These are phyloP conservation scores for Wickerhamomyces hampshirensis DNA, from an alignment of 805 yeast genomes.

Conservation along the genomic window DNA sequence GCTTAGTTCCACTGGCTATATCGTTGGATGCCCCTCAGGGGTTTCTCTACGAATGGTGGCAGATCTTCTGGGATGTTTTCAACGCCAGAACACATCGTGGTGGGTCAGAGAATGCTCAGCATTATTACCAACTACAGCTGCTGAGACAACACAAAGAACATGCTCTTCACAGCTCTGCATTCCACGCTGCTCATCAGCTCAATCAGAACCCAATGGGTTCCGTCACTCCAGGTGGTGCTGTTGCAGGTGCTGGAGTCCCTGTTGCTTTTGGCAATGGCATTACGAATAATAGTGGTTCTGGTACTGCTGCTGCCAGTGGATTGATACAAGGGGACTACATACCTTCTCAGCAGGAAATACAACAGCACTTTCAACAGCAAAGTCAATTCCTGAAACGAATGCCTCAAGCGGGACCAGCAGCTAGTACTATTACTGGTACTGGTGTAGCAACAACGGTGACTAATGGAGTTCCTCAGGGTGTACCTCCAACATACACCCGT, in stretches of 20 bases:
- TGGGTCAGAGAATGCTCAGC: conserved; percentile 59
- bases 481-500: conserved; percentile 23
- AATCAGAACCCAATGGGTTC: background rate
- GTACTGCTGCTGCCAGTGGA: too few relatives aligned
- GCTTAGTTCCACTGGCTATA: conserved; percentile 45
- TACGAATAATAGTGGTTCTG: too few relatives aligned
- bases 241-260: too few relatives aligned
- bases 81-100: conserved; percentile 72
- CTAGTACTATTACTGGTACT: conserved; percentile 14
- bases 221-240: background rate
- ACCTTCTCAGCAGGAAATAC: conserved; percentile 11
- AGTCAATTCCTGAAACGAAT: conserved; percentile 5
- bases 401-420: conserved; percentile 8
- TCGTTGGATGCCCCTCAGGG: conserved; percentile 84
- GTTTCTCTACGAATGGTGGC: conserved; percentile 93
- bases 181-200: conserved; percentile 39
- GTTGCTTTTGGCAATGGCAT: too few relatives aligned
- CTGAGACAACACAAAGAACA: conserved; percentile 58
- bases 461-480: conserved; percentile 4
- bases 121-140: conserved; percentile 62
- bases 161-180: conserved; percentile 39
- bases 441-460: conserved; percentile 3
- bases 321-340: conserved; percentile 26
- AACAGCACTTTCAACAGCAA: conserved; percentile 5
- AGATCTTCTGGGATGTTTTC: conserved; percentile 89